These are phyloP conservation scores for Colletotrichum tabaci DNA, from an alignment of 2,329 filamentous ascomycete genomes.

Conservation along the genomic window DNA sequence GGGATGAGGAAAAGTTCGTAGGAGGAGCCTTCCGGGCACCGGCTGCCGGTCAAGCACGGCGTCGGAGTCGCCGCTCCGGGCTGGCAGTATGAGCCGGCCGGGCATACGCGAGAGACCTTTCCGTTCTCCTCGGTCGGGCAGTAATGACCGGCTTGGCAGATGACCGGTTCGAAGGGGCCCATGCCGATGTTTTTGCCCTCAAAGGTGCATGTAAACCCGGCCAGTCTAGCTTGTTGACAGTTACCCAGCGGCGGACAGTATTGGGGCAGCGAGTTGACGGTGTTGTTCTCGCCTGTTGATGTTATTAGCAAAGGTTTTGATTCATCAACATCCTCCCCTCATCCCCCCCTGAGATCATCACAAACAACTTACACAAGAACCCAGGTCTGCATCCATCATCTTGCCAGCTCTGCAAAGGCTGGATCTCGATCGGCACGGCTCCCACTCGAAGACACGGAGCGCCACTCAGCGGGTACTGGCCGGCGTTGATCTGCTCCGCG, in stretches of 20 bases:
- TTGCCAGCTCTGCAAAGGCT: conserved; percentile 54
- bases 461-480: conserved; percentile 53
- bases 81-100: conserved; percentile 65
- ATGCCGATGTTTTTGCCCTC: conserved; percentile 56
- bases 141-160: conserved; percentile 65
- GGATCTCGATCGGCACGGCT: conserved; percentile 58
- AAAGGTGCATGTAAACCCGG: conserved; percentile 51
- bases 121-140: conserved; percentile 58
- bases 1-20: conserved; percentile 62
- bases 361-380: conserved; percentile 57
- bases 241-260: conserved; percentile 57
- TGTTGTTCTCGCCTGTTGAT: conserved; percentile 58
- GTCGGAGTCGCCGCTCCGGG: conserved; percentile 63
- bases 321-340: too few relatives aligned
- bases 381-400: conserved; percentile 56
- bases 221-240: conserved; percentile 56
- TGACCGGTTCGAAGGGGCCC: conserved; percentile 65
- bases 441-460: conserved; percentile 57
- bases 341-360: not conserved
- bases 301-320: conserved; percentile 41
- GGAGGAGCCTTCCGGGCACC: conserved; percentile 60
- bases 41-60: conserved; percentile 61
- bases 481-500: conserved; percentile 43
- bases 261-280: conserved; percentile 61
- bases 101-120: conserved; percentile 59